Evolutionary conservation across 208 protist genomes (phyloP).

Genomic region (Borovskyia barvae): DNA sequence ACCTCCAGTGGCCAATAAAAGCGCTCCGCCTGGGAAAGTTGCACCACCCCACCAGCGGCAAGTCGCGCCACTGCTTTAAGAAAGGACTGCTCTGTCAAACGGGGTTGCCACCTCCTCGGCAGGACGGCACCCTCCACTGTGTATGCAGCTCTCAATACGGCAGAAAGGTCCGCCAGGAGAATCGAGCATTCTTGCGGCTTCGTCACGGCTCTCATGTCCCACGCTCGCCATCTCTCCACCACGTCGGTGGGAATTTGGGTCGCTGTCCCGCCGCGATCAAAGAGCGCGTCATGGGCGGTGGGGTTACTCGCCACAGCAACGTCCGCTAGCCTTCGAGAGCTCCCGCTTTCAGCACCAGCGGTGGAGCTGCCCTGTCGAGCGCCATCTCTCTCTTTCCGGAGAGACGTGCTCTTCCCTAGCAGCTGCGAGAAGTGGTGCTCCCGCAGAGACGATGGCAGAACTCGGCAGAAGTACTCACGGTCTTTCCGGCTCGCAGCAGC

Average conservation of each 20-base stretch:
- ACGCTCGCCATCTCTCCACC: background rate
- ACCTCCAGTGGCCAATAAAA: conserved; percentile 31
- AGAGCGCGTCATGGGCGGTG: background rate
- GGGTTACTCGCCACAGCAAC: background rate
- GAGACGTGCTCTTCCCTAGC: no score
- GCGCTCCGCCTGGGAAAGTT: conserved; percentile 16
- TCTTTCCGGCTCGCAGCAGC: conserved; percentile 30
- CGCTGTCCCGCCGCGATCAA: no score
- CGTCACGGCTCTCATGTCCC: background rate
- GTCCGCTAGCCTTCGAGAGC: background rate
- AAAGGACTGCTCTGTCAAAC: conserved; percentile 15
- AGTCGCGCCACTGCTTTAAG: conserved; percentile 16
- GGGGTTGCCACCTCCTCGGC: background rate
- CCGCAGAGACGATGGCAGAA: conserved; percentile 36
- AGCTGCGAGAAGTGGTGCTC: conserved; percentile 48
- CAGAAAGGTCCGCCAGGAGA: conserved; percentile 15
- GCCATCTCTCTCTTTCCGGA: no score
- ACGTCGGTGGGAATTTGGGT: no score
- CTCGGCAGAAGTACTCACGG: conserved; percentile 57
- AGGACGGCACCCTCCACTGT: conserved; percentile 11
- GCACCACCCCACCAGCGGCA: conserved; percentile 18
- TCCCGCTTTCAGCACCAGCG: background rate
- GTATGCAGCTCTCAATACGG: conserved; percentile 15
- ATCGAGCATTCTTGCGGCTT: conserved; percentile 8
- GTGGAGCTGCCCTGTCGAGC: background rate